Conservation (phyloP, 257 asterid species). For the Nicotiana sylvestris region DNA sequence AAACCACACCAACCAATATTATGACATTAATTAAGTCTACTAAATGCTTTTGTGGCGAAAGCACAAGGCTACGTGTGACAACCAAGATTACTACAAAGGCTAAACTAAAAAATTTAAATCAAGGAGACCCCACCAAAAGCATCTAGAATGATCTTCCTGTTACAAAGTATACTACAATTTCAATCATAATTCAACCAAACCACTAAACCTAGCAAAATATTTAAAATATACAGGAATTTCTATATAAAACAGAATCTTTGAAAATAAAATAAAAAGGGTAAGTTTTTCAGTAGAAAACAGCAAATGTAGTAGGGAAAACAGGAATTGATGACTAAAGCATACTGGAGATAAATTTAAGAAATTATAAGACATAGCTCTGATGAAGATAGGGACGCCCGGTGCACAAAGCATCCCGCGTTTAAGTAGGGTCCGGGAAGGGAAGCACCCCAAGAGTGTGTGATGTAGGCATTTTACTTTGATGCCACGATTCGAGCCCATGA, state of each 20-base stretch:
- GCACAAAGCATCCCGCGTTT: too few relatives aligned
- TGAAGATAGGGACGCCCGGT: not conserved
- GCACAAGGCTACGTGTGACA: not conserved
- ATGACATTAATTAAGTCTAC: conserved; percentile 2
- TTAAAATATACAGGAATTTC: too few relatives aligned
- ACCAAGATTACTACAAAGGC: not conserved
- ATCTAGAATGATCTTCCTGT: not conserved
- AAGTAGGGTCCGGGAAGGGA: too few relatives aligned
- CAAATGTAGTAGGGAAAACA: not conserved
- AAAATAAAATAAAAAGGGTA: not conserved
- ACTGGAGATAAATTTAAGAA: not conserved
- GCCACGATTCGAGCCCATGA: too few relatives aligned
- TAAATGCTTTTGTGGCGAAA: not conserved
- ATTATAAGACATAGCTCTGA: too few relatives aligned
- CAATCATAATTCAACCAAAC: not conserved
- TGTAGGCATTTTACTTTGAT: too few relatives aligned
- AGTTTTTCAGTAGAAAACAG: not conserved
- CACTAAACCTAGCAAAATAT: not conserved
- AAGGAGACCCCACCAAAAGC: conserved; percentile 5
- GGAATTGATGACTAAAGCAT: not conserved
- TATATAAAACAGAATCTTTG: too few relatives aligned
- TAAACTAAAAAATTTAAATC: not conserved
- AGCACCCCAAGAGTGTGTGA: too few relatives aligned
- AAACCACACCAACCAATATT: not conserved
- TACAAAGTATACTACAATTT: not conserved